A percentile compares a stretch with the other conserved stretches of the same genome.
Evolutionary conservation across 2,329 filamentous ascomycete species (phyloP).

Genomic region (Purpureocillium takamizusanense): DNA sequence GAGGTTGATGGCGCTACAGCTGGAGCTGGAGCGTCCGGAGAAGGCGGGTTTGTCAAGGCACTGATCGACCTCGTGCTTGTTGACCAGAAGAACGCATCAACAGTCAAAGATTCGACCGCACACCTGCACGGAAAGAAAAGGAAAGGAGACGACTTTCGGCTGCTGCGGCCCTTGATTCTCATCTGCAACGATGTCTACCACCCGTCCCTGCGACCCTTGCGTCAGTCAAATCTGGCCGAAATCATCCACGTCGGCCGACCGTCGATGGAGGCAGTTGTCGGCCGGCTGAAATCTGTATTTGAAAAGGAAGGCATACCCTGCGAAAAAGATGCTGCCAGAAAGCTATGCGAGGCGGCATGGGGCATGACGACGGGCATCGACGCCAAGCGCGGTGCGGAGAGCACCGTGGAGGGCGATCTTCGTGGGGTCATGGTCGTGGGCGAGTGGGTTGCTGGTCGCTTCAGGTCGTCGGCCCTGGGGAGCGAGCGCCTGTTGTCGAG

Average conservation of each 20-base stretch:
- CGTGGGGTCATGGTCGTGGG: conserved; percentile 78
- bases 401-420: conserved; percentile 63
- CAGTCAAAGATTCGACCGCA: conserved; percentile 14
- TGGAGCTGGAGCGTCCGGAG: conserved; percentile 66
- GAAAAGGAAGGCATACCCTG: conserved; percentile 81
- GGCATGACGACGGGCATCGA: conserved; percentile 67
- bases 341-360: conserved; percentile 76
- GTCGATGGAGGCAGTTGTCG: conserved; percentile 74
- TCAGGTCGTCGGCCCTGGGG: conserved; percentile 40
- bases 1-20: conserved; percentile 92
- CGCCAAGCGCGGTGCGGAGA: conserved; percentile 57
- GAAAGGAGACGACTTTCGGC: conserved; percentile 77
- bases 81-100: conserved; percentile 66
- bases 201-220: conserved; percentile 72
- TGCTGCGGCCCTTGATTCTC: conserved; percentile 80
- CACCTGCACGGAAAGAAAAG: conserved; percentile 42
- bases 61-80: conserved; percentile 80
- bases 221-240: conserved; percentile 79
- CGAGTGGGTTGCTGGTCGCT: conserved; percentile 73
- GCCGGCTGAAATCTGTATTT: conserved; percentile 74
- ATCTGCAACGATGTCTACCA: conserved; percentile 98
- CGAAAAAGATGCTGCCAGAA: conserved; percentile 81
- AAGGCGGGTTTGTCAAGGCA: conserved; percentile 92
- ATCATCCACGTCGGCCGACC: conserved; percentile 88
- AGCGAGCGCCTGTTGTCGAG: conserved; percentile 49